Evolutionary conservation across 129 eudicot genomes (phyloP).

Genomic region (sunflower (Helianthus annuus)): DNA sequence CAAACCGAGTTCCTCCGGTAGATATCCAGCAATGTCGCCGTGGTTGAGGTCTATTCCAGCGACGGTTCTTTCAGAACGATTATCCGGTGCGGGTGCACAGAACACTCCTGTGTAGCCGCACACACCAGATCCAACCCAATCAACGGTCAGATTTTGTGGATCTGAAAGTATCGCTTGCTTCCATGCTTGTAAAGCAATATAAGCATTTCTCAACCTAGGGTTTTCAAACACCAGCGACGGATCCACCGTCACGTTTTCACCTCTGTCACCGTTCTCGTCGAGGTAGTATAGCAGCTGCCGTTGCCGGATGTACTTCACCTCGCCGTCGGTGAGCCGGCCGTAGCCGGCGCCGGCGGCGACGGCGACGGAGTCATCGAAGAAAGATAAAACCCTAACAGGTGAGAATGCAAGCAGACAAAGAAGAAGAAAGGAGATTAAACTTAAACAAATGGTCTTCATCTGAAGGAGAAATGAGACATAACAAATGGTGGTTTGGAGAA

Average conservation of each 20-base stretch:
- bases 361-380: neutral
- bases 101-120: conserved; percentile 68
- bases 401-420: neutral
- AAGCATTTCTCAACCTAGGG: conserved; percentile 59
- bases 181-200: conserved; percentile 96
- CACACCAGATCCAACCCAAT: conserved; percentile 84
- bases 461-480: no score
- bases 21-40: conserved; percentile 86
- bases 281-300: conserved; percentile 71
- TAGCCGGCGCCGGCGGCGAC: no score
- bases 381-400: neutral
- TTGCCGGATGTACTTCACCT: conserved; percentile 38
- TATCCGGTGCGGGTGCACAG: conserved; percentile 70
- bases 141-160: conserved; percentile 64
- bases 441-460: neutral
- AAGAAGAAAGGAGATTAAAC: neutral
- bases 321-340: no score
- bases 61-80: conserved; percentile 43
- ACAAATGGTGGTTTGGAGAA: neutral
- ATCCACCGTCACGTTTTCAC: conserved; percentile 70
- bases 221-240: conserved; percentile 60
- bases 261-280: conserved; percentile 82
- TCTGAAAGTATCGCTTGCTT: conserved; percentile 86
- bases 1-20: conserved; percentile 82
- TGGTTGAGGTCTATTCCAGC: conserved; percentile 94